Conservation (phyloP, 805 yeast genomes). For the Metschnikowia reukaufii region DNA sequence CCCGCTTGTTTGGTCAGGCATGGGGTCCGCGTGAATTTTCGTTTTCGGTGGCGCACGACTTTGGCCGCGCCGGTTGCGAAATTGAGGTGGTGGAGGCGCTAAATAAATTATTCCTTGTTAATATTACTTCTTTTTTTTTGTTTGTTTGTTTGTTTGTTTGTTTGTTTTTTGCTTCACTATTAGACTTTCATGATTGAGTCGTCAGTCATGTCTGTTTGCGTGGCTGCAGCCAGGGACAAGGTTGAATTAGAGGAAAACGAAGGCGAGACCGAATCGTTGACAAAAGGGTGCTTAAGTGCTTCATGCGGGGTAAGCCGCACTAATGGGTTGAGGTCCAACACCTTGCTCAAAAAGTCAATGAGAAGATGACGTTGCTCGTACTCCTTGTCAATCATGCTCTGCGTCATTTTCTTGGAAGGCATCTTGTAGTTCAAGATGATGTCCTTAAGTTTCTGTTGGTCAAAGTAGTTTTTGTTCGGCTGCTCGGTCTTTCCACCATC, state of each 20-base stretch:
- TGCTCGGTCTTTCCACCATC: constrained; percentile 51
- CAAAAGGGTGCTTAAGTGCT: constrained; percentile 88
- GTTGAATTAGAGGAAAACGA: constrained; percentile 3
- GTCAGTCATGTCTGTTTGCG: constrained; percentile 5
- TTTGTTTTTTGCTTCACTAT: background rate
- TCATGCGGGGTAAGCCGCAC: constrained; percentile 98
- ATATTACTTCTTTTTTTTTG: background rate
- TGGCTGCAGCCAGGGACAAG: constrained; percentile 5
- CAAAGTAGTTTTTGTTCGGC: constrained; percentile 83
- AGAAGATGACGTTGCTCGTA: constrained; percentile 68
- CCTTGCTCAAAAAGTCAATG: constrained; percentile 74
- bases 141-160: background rate
- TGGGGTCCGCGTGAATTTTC: background rate
- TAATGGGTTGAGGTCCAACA: constrained; percentile 81
- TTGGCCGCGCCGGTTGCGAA: too few species aligned
- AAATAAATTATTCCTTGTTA: too few species aligned
- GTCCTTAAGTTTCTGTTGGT: constrained; percentile 61
- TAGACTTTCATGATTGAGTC: constrained; percentile 8
- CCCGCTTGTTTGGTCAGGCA: background rate
- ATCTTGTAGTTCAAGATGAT: constrained; percentile 74
- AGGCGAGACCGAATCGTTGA: constrained; percentile 37
- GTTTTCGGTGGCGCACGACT: constrained; percentile 9
- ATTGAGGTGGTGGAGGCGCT: too few species aligned
- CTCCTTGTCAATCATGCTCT: constrained; percentile 62
- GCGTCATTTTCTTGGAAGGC: constrained; percentile 58